Evolutionary conservation across 148 eudicot genomes (phyloP), one percentile per base, ranked within the genome.

Genomic region (Cornus florida): DNA sequence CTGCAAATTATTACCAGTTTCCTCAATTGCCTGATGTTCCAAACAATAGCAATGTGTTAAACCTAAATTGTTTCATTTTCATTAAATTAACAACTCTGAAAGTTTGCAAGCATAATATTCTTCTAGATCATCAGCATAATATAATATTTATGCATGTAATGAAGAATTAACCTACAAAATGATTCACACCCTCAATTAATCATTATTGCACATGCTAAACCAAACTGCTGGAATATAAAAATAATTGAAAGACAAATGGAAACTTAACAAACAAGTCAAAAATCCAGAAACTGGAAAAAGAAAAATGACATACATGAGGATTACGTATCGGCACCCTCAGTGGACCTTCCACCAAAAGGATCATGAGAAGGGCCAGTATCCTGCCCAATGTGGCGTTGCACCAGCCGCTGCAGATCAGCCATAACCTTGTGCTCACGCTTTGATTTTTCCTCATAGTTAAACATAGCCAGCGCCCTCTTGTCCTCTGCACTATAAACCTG

Each of bases 401-500:
- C 99, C 73, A 96, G 86, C 78, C 99, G 86, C 90, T 87, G 87
- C 86, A 96, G 84, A 83, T 93, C 95, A 85, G 98, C 79, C 99
- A 96, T 96, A 81, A 96, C 99, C 88, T 92, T 93, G 64, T 91
- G 86, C 84, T 96, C 99, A 32, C 98, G 88, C 78, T 96, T 96
- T 0, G 97, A 88, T 83, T 93, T 92, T 87, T 96, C 99, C 86
- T 96, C 99, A 32, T 92, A 93, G 86, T 96, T 96, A 69, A 91
- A 96, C 99, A 96, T 96, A 31, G 99, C 99, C 85, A 96, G 77
- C 4, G 99, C 99, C 79, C 98, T 77, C 87, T 96, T 96, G 83
- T 96, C 99, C 84, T 96, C 99, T n/a, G 99, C 99, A 84, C 99
- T 96, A 48, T 96, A 96, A 82, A 96, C 99, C 84, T 96, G 99